These are phyloP conservation scores for Pisolithus tinctorius DNA, from an alignment of 768 basidiomycete species.

Conservation along the genomic window DNA sequence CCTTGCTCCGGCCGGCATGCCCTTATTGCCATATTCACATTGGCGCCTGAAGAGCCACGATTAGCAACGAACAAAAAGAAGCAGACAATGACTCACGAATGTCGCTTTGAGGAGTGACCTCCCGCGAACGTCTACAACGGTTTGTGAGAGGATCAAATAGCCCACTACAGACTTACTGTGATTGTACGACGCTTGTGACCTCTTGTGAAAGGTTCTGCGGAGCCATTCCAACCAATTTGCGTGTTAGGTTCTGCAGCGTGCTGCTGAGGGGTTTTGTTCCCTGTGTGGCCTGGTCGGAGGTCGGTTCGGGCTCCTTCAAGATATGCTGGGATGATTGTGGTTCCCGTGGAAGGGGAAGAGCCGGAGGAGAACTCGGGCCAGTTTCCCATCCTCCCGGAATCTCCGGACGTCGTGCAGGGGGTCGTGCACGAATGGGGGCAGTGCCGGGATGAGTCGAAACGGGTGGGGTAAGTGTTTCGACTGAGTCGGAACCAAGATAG, in stretches of 20 bases:
- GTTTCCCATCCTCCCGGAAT: constrained; percentile 20
- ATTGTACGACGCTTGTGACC: constrained; percentile 6
- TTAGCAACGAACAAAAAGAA: not conserved
- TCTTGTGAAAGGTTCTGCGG: constrained; percentile 15
- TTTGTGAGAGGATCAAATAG: not conserved
- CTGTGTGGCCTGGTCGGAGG: constrained; percentile 1
- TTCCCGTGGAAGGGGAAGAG: constrained; percentile 2
- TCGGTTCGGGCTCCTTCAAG: not conserved
- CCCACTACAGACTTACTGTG: constrained; percentile 11
- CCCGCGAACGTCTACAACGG: constrained; percentile 12
- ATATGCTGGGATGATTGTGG: not conserved
- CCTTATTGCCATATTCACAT: constrained; percentile 64
- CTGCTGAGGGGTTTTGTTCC: constrained; percentile 5
- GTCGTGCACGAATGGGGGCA: constrained; percentile 9
- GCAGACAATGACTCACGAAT: constrained; percentile 31
- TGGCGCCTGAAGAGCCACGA: constrained; percentile 33
- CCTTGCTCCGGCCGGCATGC: constrained; percentile 67
- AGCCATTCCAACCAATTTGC: constrained; percentile 15
- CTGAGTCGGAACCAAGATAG: not conserved
- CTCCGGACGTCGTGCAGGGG: constrained; percentile 13
- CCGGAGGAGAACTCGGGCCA: constrained; percentile 7
- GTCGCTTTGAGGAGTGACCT: constrained; percentile 35
- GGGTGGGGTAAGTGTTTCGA: constrained; percentile 9
- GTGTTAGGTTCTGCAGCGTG: constrained; percentile 20
- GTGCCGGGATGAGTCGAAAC: constrained; percentile 1